Evolutionary conservation across 768 basidiomycete genomes (phyloP).

Genomic region (Kwoniella newhampshirensis): DNA sequence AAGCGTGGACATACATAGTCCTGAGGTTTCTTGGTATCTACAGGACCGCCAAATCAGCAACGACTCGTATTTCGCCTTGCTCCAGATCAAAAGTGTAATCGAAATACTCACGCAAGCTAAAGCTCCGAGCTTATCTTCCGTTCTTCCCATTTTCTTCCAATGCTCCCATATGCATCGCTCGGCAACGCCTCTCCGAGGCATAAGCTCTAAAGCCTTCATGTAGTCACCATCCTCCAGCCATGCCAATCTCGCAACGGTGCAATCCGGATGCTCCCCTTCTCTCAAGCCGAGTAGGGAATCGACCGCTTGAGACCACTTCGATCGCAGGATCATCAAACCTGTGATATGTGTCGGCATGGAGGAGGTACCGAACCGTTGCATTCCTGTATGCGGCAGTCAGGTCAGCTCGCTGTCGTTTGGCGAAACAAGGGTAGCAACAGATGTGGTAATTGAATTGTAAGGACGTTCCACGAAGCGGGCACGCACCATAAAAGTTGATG

Average conservation of each 20-base stretch:
- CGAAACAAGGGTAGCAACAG: too few relatives aligned
- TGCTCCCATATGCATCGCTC: conserved; percentile 90
- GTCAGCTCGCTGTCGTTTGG: conserved; percentile 3
- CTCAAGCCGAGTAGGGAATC: conserved; percentile 76
- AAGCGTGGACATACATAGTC: conserved; percentile 97
- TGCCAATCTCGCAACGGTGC: conserved; percentile 75
- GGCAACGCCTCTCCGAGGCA: conserved; percentile 90
- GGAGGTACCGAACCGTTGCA: conserved; percentile 98
- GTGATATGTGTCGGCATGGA: conserved; percentile 93
- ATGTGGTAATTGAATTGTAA: too few relatives aligned
- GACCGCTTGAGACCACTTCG: conserved; percentile 85
- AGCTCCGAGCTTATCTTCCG: conserved; percentile 70
- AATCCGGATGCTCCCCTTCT: conserved; percentile 89
- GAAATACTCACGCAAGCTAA: conserved; percentile 66
- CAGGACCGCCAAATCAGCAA: not conserved
- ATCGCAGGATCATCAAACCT: conserved; percentile 81
- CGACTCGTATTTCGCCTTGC: not conserved
- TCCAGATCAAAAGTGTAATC: not conserved
- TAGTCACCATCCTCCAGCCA: conserved; percentile 83
- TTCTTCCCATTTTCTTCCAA: conserved; percentile 73
- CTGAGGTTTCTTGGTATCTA: conserved; percentile 94
- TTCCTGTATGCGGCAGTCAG: conserved; percentile 61
- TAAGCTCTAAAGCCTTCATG: conserved; percentile 74
- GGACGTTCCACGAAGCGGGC: too few relatives aligned
- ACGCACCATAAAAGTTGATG: conserved; percentile 92